Base-by-base conservation (phyloP, 352 stramenopile genomes). In the Phytophthora foliorum region DNA sequence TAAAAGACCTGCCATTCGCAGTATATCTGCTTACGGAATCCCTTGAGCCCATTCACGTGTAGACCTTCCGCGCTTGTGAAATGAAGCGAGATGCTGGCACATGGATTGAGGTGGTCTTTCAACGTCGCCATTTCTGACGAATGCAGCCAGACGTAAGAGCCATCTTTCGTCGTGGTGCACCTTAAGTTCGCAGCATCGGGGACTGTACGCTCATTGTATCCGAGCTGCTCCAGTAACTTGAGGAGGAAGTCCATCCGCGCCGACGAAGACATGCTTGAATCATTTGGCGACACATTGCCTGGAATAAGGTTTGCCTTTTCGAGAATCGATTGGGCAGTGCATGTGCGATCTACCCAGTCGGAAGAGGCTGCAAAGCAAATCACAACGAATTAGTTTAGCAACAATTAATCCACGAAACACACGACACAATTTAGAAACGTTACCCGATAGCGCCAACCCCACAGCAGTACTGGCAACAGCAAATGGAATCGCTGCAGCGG, bases 401-500 rank as follows among this genome's bases (percentile, higher is more conserved):
- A 39, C 34, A 39, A 39, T n/a, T 17, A 6, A 38, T 16, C 9
- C 32, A 38, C 32, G 32, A 38, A 38, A 38, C 25, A 6, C 25
- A 29, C 25, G 25, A 29, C 25, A 29, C 25, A 29, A 29, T 29
- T 29, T 29, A 32, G 38, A 45, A 21, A 63, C 9, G 0, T 45
- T 59, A 67, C 58, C n/a, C 17, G 31, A 29, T 19, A 67, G 16
- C 4, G 19, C 39, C 39, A 25, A 3, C 3, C n/a, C 19, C 1
- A 39, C 59, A 22, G 59, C 59, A 22, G 29, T 34, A n/a, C 29
- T 27, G n/a, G n/a, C 41, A 6, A 67, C 38, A 6, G 39, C 39
- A 24, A 42, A 8, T 6, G 59, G 49, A 54, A 67, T 67, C 0
- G 22, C 10, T 19, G 21, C 31, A 24, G 59, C 36, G 3, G 31